Evolutionary conservation across 2,329 filamentous ascomycete species (phyloP), one percentile per base, ranked within the genome.

Genomic region (Drechslerella dactyloides): DNA sequence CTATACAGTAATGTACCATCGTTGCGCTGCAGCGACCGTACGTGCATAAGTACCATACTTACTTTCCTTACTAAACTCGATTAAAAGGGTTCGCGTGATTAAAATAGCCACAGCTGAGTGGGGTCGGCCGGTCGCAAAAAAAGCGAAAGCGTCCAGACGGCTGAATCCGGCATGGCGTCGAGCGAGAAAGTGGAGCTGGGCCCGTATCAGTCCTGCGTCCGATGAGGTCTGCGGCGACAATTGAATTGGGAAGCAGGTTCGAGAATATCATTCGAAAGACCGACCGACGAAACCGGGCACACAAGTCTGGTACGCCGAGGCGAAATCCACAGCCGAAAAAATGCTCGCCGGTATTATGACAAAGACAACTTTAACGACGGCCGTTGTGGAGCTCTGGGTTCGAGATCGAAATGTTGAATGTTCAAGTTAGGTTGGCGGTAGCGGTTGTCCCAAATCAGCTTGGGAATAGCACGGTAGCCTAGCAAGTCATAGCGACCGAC

Each of bases 201-300:
- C n/a, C n/a, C n/a, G n/a, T n/a, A n/a, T 50, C 56, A 3, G 8
- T 48, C 24, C 55, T n/a, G 40, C 56, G 24, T 35, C 37, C 33
- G 44, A 60, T 24, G 56, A 54, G 23, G 7, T 59, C 57, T 64
- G 48, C 66, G 66, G 66, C 66, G 66, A 70, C 54, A 55, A 40
- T 55, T 70, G 59, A 33, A 70, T 64, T 70, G 23, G 59, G 66
- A 19, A 59, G 48, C 19, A 63, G 27, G n/a, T 52, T 48, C 30
- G 66, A 70, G 66, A 64, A 59, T 55, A 53, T 11, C 17, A 37
- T 33, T 33, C 3, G 27, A 33, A n/a, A n/a, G n/a, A n/a, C n/a
- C n/a, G n/a, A n/a, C n/a, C n/a, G n/a, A n/a, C n/a, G n/a, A n/a
- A n/a, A 33, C 27, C 27, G 27, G 27, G 27, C 8, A 8, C 27